A percentile compares a stretch with the other conserved stretches of the same genome.
These are phyloP conservation scores for Tinospora cordifolia DNA, from an alignment of 164 flowering plant genomes.

Conservation along the genomic window DNA sequence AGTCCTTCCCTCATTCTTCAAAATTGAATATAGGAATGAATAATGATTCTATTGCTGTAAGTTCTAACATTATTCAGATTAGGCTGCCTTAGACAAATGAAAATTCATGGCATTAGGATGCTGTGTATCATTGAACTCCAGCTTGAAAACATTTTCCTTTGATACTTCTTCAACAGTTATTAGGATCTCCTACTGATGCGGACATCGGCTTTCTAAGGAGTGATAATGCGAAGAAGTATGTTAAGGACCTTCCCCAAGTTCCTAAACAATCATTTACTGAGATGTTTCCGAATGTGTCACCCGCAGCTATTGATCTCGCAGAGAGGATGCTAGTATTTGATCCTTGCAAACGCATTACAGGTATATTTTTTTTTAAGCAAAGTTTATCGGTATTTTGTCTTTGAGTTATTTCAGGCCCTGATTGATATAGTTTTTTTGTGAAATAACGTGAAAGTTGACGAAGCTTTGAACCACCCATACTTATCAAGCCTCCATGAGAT, in stretches of 20 bases:
- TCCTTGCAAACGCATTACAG: constrained; percentile 83
- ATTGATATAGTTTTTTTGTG: background rate
- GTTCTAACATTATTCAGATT: background rate
- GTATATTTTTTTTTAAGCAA: constrained; percentile 25
- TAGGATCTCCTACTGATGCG: constrained; percentile 50
- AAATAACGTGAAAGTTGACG: constrained; percentile 46
- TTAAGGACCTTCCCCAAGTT: constrained; percentile 33
- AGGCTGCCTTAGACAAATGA: background rate
- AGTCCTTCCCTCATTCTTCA: constrained; percentile 8
- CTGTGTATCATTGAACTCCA: background rate
- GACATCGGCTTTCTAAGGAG: constrained; percentile 45
- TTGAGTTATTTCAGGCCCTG: background rate
- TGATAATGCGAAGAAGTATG: constrained; percentile 43
- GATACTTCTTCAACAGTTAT: constrained; percentile 24
- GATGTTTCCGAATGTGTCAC: constrained; percentile 57
- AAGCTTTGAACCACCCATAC: constrained; percentile 79
- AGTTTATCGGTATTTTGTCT: background rate
- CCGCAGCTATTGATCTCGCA: constrained; percentile 68
- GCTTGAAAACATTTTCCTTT: background rate
- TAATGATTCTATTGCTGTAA: background rate
- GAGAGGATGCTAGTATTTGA: constrained; percentile 92
- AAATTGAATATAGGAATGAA: background rate
- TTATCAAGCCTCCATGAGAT: constrained; percentile 74
- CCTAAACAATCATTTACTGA: constrained; percentile 47
- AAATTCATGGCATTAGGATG: background rate